Base-by-base conservation (phyloP, 192 early-diverging fungal genomes). In the Martensiomyces pterosporus region DNA sequence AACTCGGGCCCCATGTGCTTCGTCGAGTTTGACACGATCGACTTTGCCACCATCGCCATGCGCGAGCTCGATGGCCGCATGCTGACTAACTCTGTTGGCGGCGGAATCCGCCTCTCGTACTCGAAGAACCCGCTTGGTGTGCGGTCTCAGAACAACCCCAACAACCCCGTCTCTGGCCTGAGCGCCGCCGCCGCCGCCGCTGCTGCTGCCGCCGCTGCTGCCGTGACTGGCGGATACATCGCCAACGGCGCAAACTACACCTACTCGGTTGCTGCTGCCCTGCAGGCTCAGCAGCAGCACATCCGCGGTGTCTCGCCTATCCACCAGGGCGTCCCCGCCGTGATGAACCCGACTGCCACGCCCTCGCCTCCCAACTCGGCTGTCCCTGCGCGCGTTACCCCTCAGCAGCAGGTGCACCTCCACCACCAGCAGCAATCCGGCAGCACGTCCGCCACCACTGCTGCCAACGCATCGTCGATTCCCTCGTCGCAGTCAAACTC, bases 11-110 rank as follows among this genome's bases (percentile, higher is more conserved):
- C 93, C 12, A 96, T 98, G 89, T 96, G 94, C 70, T 98, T 98
- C 88, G 93, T 98, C 25, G 95, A 98, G 80, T 98, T 98, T 85
- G 95, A 96, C 43, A 88, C 86, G 74, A 89, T 98, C 21, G 74
- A 81, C 22, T 93, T 78, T 66, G 95, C 95, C 13, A 92, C 92
- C 16, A 85, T 89, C 37, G 91, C 92, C 13, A 79, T 96, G 68
- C 79, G 71, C 40, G 86, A 95, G 39, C 78, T 94, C 3, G 87
- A 92, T 49, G 95, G 93, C 25, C 83, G 89, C 40, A 81, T 79
- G 23, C 61, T 98, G 38, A 72, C 76, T 29, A 92, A 87, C 72
- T 93, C 91, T 13, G 82, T 88, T 23, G 92, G 91, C 64, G 86
- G 92, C 32, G 95, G 95, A 33, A 93, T 98, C 56, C 83, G 95